Base-by-base conservation (phyloP, 2,329 filamentous ascomycete genomes). In the Ramichloridium luteum region DNA sequence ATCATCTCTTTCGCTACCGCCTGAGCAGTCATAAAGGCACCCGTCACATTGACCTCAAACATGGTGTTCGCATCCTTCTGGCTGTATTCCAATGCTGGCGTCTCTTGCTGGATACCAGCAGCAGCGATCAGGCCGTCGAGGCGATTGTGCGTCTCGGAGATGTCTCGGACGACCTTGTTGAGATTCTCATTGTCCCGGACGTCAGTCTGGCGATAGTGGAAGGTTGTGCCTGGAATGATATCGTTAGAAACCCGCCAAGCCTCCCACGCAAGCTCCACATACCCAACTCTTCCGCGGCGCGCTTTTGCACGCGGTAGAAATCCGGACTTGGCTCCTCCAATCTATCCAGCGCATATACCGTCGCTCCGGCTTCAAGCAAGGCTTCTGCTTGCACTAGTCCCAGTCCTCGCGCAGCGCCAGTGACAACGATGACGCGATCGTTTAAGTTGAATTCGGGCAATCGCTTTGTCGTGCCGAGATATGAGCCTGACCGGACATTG, bases 21-120 rank as follows among this genome's bases (percentile, higher is more conserved):
- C 53, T 74, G 70, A 5, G 70, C 62, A 5, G 71, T 72, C 70
- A 76, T 74, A 50, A 76, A 70, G 4, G 70, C 68, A 6, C 72
- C 72, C 0, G 70, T 74, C 30, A 74, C 61, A 33, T 51, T 51
- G n/a, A 51, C 46, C 43, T 72, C 68, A 39, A 76, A 68, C 70
- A 77, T 76, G 35, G 59, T 65, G 44, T 74, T 74, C 33, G 68
- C 64, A 44, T 76, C 71, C 49, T 72, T 66, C 31, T 61, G 2
- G 3, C 64, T 64, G 53, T 93, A 92, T 29, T 93, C 83, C 33
- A 93, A 64, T 1, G 86, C 84, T 0, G 81, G 60, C 0, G 75
- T 84, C 59, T 92, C 83, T 57, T 92, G 80, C 59, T 93, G 82
- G 47, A 84, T 80, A 1, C 75, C 77, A 0, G 77, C 78, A 0